These are phyloP conservation scores for Eutrema yunnanense DNA, from an alignment of 345 rosid genomes.

Conservation along the genomic window DNA sequence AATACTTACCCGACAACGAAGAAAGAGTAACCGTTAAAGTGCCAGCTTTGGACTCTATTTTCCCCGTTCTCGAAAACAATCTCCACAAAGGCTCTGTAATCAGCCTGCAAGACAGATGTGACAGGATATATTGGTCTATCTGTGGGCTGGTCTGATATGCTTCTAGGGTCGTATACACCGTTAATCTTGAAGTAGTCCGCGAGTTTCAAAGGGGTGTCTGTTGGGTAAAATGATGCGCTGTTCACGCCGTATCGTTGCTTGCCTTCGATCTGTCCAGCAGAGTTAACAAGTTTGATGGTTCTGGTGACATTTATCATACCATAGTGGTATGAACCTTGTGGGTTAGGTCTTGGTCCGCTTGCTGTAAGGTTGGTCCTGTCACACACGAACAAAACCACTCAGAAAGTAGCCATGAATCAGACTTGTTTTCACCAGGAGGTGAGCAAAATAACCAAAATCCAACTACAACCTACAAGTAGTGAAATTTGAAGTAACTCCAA, in stretches of 20 bases:
- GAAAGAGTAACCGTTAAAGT: constrained; percentile 67
- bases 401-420: neutral
- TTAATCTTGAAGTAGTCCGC: constrained; percentile 77
- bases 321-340: constrained; percentile 91
- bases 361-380: constrained; percentile 86
- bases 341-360: constrained; percentile 93
- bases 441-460: neutral
- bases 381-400: neutral
- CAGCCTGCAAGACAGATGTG: constrained; percentile 63
- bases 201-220: constrained; percentile 81
- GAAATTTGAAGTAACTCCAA: neutral
- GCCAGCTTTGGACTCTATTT: constrained; percentile 65
- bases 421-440: too few species aligned
- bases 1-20: constrained; percentile 59
- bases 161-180: constrained; percentile 57
- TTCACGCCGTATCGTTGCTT: constrained; percentile 82
- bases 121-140: constrained; percentile 52
- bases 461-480: too few species aligned
- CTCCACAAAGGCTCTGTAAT: constrained; percentile 60
- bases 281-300: constrained; percentile 57
- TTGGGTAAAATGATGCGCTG: constrained; percentile 55
- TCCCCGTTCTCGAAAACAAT: constrained; percentile 65
- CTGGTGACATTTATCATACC: constrained; percentile 52
- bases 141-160: constrained; percentile 53
- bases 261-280: constrained; percentile 65